Base-by-base conservation (phyloP, 768 basidiomycete species). In the Mrakia frigida region DNA sequence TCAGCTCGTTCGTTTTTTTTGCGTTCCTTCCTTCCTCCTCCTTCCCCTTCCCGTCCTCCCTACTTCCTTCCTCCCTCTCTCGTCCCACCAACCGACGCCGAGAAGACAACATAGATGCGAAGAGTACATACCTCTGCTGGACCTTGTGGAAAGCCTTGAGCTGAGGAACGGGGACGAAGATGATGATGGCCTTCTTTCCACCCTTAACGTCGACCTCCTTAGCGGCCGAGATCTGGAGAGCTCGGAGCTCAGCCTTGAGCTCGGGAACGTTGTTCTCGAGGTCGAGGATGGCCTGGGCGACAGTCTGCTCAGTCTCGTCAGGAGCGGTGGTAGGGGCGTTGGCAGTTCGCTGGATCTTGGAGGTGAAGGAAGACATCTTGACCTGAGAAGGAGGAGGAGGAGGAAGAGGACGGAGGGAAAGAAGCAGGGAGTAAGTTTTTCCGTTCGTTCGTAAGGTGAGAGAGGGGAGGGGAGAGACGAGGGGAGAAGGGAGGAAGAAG, bases 141-240 rank as follows among this genome's bases (percentile, higher is more conserved):
- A 98, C 88, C 86, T 96, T 98, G 87, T 91, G 93, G 91, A 95
- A 99, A 23, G 95, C 96, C 87, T 98, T 98, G 85, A 96, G 84
- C 86, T 95, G 93, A 80, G 96, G 94, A 70, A 96, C 91, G 75
- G 97, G 97, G 67, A 98, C 95, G 83, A 99, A 99, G 84, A 99
- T 87, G 79, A 99, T 93, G 82, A 99, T 95, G 72, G 97, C 97
- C 88, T 98, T 99, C 88, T 97, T 98, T 83, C 97, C 97, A 79
- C 96, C 97, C 82, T 94, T 93, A 81, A 98, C 95, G 83, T 99
- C 97, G 80, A 99, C 92, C 86, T 99, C 97, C 82, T 94, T 94
- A 80, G 97, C 97, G 79, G 95, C 93, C 80, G 94, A 96, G 86
- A 99, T 98, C 84, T 98, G 94, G 80, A 99, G 90, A 78, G 90